Percentiles rank a stretch among this genome's conserved stretches.
Conservation (phyloP, 169 alveolate genomes). For the Cryptosporidium baileyi region DNA sequence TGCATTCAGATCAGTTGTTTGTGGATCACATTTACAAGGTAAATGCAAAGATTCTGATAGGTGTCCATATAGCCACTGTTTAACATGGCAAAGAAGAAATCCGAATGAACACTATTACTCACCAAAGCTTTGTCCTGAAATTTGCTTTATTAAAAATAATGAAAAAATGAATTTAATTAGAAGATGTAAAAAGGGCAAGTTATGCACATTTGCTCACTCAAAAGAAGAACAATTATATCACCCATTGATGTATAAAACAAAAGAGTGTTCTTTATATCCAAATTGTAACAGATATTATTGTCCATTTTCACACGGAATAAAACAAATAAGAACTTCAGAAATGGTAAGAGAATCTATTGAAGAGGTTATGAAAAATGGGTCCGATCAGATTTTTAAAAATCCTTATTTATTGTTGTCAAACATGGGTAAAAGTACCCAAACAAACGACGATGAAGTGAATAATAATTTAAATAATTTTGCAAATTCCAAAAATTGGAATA, state of each 20-base stretch:
- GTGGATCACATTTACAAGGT: slow-evolving; percentile 81
- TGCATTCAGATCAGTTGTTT: slow-evolving; percentile 81
- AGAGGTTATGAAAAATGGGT: neutral
- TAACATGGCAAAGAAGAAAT: slow-evolving; percentile 88
- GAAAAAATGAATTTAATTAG: slow-evolving; percentile 77
- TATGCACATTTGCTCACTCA: slow-evolving; percentile 77
- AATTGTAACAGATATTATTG: slow-evolving; percentile 75
- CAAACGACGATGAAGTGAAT: neutral
- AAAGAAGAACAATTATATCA: slow-evolving; percentile 79
- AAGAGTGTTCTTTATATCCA: slow-evolving; percentile 72
- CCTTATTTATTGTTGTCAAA: slow-evolving; percentile 19
- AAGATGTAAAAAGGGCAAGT: slow-evolving; percentile 74
- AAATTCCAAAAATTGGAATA: neutral
- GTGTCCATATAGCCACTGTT: slow-evolving; percentile 86
- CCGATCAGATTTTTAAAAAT: slow-evolving; percentile 14
- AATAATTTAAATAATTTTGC: neutral
- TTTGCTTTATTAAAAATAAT: slow-evolving; percentile 72
- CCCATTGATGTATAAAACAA: slow-evolving; percentile 75
- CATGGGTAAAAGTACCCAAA: neutral
- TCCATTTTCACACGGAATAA: slow-evolving; percentile 75
- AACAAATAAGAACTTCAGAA: slow-evolving; percentile 69
- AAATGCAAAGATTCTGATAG: slow-evolving; percentile 82
- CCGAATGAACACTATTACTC: slow-evolving; percentile 77
- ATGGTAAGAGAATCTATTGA: slow-evolving; percentile 46
- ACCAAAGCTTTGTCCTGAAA: slow-evolving; percentile 78